These are phyloP conservation scores for Starmerella ratchasimensis DNA, from an alignment of 805 yeast species.

Conservation along the genomic window DNA sequence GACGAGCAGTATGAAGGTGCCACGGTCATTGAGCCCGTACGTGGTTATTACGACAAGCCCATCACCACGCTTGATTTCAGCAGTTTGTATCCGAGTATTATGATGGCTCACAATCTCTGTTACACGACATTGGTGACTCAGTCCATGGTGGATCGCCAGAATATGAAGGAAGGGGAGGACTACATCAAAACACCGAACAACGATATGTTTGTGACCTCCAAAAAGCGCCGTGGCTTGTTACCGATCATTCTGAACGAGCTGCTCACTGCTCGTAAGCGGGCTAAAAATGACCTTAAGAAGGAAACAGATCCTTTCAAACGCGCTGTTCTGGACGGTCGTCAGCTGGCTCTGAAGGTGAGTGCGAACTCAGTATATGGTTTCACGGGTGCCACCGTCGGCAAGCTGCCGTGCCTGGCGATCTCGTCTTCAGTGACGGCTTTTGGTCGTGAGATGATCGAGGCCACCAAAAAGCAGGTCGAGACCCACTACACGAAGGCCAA, in stretches of 20 bases:
- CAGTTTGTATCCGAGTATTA: conserved; percentile 90
- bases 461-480: conserved; percentile 76
- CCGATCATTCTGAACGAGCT: conserved; percentile 87
- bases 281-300: conserved; percentile 75
- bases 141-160: conserved; percentile 45
- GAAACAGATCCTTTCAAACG: conserved; percentile 90
- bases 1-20: conserved; percentile 98
- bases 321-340: conserved; percentile 93
- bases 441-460: conserved; percentile 94
- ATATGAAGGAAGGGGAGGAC: conserved; percentile 55
- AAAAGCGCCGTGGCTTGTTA: conserved; percentile 64
- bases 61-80: conserved; percentile 97
- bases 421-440: conserved; percentile 91
- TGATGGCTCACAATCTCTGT: conserved; percentile 98
- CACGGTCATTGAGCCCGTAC: conserved; percentile 88
- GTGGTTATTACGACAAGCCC: conserved; percentile 95
- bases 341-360: conserved; percentile 85
- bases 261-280: conserved; percentile 81
- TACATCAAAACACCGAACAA: conserved; percentile 84
- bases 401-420: conserved; percentile 88
- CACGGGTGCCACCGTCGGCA: conserved; percentile 97
- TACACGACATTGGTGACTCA: conserved; percentile 76
- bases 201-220: conserved; percentile 67
- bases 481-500: conserved; percentile 62
- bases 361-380: conserved; percentile 98